A percentile compares a stretch with the other conserved stretches of the same genome.
Evolutionary conservation across 768 basidiomycete species (phyloP).

Genomic region (Porphyrellus cyaneotinctus): DNA sequence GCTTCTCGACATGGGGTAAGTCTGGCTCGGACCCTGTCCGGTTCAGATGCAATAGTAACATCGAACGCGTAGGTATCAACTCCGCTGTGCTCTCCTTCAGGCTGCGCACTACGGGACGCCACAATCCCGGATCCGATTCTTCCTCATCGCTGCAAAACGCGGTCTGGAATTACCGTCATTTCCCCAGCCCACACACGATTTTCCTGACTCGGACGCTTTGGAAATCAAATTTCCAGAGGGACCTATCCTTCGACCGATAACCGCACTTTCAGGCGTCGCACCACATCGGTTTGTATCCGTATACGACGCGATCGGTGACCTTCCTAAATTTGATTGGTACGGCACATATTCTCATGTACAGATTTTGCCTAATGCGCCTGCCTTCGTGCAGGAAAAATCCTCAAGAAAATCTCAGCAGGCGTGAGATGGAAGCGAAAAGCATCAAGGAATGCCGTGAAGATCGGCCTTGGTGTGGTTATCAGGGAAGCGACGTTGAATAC

Average conservation of each 20-base stretch:
- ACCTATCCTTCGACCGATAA: slow-evolving; percentile 40
- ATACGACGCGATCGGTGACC: slow-evolving; percentile 69
- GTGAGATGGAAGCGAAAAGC: slow-evolving; percentile 13
- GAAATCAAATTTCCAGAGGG: slow-evolving; percentile 49
- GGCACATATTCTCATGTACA: background rate
- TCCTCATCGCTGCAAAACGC: slow-evolving; percentile 41
- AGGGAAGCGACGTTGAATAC: slow-evolving; percentile 28
- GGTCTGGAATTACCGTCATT: slow-evolving; percentile 35
- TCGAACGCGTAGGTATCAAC: slow-evolving; percentile 36
- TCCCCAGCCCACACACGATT: slow-evolving; percentile 43
- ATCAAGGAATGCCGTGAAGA: slow-evolving; percentile 39
- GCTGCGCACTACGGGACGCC: slow-evolving; percentile 48
- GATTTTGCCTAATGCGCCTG: background rate
- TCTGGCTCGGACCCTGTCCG: background rate
- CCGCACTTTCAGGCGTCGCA: slow-evolving; percentile 46
- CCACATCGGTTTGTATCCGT: slow-evolving; percentile 57
- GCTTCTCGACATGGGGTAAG: slow-evolving; percentile 63
- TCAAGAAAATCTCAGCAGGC: background rate
- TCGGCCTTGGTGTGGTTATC: slow-evolving; percentile 32
- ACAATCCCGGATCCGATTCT: slow-evolving; percentile 45
- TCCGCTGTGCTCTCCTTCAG: slow-evolving; percentile 41
- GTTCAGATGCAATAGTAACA: background rate
- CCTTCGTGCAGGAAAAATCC: slow-evolving; percentile 25
- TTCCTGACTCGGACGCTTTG: slow-evolving; percentile 39
- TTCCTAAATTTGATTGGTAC: slow-evolving; percentile 73